These are phyloP conservation scores for Odonthalia washingtoniensis DNA, from an alignment of 31 red algal species.

Conservation along the genomic window DNA sequence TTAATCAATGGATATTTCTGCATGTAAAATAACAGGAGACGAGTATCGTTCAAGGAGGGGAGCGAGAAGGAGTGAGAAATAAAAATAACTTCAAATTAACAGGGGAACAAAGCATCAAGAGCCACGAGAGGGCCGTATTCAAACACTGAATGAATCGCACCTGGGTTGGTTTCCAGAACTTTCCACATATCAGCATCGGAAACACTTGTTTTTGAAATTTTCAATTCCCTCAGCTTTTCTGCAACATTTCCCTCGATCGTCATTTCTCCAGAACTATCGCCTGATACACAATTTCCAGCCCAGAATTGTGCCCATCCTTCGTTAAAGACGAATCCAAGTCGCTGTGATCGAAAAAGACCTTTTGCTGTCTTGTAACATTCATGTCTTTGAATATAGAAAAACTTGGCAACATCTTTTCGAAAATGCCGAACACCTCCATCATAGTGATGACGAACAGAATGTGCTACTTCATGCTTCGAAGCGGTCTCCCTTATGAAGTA, in stretches of 20 bases:
- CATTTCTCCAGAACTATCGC: neutral
- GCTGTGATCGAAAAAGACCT: no score
- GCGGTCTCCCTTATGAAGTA: neutral
- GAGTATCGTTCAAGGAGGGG: no score
- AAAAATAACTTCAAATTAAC: no score
- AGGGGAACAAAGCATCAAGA: no score
- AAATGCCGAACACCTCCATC: neutral
- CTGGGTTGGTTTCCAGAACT: neutral
- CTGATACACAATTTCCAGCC: neutral
- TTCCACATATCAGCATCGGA: conserved; percentile 10
- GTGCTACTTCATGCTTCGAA: conserved; percentile 4
- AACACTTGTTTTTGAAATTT: neutral
- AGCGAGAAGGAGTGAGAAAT: no score
- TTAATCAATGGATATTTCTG: no score
- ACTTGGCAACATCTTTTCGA: neutral
- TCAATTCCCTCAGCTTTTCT: neutral
- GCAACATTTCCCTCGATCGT: conserved; percentile 13
- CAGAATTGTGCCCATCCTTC: conserved; percentile 16
- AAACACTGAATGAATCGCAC: conserved; percentile 10
- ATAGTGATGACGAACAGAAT: neutral
- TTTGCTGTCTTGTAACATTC: neutral
- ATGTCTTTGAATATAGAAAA: neutral
- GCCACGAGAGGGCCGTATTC: no score
- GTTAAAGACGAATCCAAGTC: neutral
- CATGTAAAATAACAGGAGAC: no score